Evolutionary conservation across 306 rosid species (phyloP).

Genomic region (Rubus parviflorus): DNA sequence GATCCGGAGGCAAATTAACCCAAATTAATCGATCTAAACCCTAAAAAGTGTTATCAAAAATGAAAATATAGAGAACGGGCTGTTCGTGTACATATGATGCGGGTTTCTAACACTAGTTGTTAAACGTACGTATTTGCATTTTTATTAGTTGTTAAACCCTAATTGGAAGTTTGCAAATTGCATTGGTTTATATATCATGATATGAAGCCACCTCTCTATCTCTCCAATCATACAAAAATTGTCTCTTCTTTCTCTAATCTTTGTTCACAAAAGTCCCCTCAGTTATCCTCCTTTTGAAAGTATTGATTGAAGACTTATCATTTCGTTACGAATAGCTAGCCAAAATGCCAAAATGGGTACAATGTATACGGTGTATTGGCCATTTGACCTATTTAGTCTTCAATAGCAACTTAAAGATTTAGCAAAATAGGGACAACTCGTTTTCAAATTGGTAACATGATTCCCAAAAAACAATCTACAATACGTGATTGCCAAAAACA

Average conservation of each 20-base stretch:
- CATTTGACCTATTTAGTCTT: background rate
- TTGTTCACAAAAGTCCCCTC: background rate
- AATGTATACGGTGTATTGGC: background rate
- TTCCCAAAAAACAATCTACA: background rate
- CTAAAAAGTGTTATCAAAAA: too few relatives aligned
- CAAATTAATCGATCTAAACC: too few relatives aligned
- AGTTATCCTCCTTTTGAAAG: background rate
- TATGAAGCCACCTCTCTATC: too few relatives aligned
- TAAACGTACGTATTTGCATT: too few relatives aligned
- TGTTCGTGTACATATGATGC: too few relatives aligned
- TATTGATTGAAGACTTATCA: background rate
- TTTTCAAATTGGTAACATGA: background rate
- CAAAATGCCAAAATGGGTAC: background rate
- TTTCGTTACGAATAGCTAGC: background rate
- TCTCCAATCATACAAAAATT: background rate
- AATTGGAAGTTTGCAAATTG: too few relatives aligned
- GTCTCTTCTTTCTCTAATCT: background rate
- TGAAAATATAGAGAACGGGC: too few relatives aligned
- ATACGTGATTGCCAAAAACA: background rate
- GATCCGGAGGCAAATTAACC: too few relatives aligned
- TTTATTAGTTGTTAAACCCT: too few relatives aligned
- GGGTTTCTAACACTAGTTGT: too few relatives aligned
- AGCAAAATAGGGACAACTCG: background rate
- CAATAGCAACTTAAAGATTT: background rate
- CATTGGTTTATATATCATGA: too few relatives aligned